Evolutionary conservation across 2,329 filamentous ascomycete species (phyloP).

Genomic region (Achaetomium macrosporum): DNA sequence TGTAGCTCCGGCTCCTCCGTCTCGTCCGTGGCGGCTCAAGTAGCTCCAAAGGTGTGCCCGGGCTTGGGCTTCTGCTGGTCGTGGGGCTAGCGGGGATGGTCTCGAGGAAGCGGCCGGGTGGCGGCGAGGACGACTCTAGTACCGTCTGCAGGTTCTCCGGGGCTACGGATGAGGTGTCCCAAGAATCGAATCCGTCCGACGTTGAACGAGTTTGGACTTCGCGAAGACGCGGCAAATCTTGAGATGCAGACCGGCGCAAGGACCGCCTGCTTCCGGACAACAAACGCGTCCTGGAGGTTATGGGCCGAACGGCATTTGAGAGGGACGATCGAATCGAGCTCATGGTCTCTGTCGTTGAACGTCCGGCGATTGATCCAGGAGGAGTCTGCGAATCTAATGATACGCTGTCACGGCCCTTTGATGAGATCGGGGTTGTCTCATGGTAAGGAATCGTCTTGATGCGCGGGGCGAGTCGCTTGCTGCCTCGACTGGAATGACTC

Average conservation of each 20-base stretch:
- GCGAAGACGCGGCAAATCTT: constrained; percentile 39
- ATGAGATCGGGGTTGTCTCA: constrained; percentile 35
- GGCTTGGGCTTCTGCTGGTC: constrained; percentile 59
- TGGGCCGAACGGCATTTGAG: constrained; percentile 46
- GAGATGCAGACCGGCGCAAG: constrained; percentile 39
- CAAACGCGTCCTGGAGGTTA: constrained; percentile 51
- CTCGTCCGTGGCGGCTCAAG: constrained; percentile 43
- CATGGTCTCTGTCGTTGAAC: constrained; percentile 41
- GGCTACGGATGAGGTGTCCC: constrained; percentile 67
- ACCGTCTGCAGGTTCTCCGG: constrained; percentile 55
- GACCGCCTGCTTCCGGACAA: constrained; percentile 37
- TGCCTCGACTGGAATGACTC: constrained; percentile 29
- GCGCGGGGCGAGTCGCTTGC: constrained; percentile 28
- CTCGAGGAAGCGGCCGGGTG: constrained; percentile 53
- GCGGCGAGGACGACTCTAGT: constrained; percentile 41
- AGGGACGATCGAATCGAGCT: constrained; percentile 45
- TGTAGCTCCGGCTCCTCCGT: constrained; percentile 47
- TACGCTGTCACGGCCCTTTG: constrained; percentile 29
- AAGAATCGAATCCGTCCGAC: constrained; percentile 66
- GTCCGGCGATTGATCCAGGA: constrained; percentile 40
- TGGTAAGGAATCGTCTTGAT: constrained; percentile 51
- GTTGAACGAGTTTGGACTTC: constrained; percentile 31
- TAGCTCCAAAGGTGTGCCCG: constrained; percentile 52
- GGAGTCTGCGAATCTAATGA: constrained; percentile 37
- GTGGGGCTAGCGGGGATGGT: constrained; percentile 64